A percentile compares a stretch with the other conserved stretches of the same genome.
Evolutionary conservation across 345 rosid species (phyloP).

Genomic region (Aquilaria yunnanensis): DNA sequence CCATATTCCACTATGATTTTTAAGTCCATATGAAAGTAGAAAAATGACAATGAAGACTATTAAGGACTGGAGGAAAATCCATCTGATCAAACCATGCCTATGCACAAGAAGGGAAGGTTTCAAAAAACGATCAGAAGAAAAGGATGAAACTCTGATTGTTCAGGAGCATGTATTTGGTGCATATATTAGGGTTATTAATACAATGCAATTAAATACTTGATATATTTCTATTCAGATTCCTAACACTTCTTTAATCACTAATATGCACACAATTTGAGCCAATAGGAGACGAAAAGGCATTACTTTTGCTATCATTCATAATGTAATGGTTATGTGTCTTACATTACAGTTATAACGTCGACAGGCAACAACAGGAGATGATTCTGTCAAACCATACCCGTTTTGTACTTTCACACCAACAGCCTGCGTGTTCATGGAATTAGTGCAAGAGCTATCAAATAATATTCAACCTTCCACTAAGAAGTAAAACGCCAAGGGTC

Average conservation of each 20-base stretch:
- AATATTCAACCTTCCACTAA: background rate
- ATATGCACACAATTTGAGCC: background rate
- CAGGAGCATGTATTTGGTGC: no score
- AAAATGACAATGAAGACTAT: no score
- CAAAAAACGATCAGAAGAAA: background rate
- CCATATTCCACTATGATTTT: no score
- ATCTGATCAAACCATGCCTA: background rate
- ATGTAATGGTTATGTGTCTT: slow-evolving; percentile 11
- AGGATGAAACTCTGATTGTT: no score
- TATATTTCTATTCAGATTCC: no score
- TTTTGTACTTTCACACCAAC: slow-evolving; percentile 70
- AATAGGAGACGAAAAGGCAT: no score
- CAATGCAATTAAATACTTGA: no score
- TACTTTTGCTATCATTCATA: no score
- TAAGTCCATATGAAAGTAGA: no score
- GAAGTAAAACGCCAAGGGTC: background rate
- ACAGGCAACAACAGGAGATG: slow-evolving; percentile 74
- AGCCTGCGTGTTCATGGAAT: slow-evolving; percentile 40
- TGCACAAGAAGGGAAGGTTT: background rate
- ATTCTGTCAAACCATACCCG: slow-evolving; percentile 87
- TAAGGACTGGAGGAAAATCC: no score
- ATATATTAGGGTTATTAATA: no score
- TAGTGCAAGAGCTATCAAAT: background rate
- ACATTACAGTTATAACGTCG: slow-evolving; percentile 57
- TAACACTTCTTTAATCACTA: no score